Percentiles rank a stretch among this genome's conserved stretches.
Evolutionary conservation across 2,329 filamentous ascomycete species (phyloP).

Genomic region (Verticillium isaacii): DNA sequence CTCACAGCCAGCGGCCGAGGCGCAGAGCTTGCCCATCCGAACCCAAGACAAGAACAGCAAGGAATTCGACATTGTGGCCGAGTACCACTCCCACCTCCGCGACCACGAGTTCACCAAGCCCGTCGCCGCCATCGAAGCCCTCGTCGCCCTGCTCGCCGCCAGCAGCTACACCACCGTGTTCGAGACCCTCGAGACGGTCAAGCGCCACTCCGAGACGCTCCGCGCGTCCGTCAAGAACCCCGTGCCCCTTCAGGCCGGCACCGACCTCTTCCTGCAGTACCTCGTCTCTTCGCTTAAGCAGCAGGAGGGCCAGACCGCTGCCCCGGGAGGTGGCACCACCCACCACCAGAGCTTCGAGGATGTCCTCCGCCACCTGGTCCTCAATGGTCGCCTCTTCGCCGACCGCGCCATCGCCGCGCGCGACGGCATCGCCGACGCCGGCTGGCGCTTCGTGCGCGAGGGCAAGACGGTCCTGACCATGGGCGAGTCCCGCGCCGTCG

Average conservation of each 20-base stretch:
- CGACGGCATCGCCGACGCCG: slow-evolving; percentile 75
- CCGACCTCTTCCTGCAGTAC: slow-evolving; percentile 92
- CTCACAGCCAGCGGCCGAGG: background rate
- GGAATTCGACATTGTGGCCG: slow-evolving; percentile 45
- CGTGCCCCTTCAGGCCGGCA: slow-evolving; percentile 87
- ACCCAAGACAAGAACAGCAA: slow-evolving; percentile 15
- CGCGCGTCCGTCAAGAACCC: slow-evolving; percentile 80
- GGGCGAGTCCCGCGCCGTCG: slow-evolving; percentile 81
- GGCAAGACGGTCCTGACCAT: slow-evolving; percentile 83
- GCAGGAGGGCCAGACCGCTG: slow-evolving; percentile 32
- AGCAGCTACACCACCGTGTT: slow-evolving; percentile 81
- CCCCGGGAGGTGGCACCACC: slow-evolving; percentile 15
- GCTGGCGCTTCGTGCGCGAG: slow-evolving; percentile 72
- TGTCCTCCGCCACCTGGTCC: slow-evolving; percentile 76
- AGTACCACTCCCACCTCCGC: slow-evolving; percentile 49
- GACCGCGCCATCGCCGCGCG: slow-evolving; percentile 79
- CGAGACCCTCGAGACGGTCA: slow-evolving; percentile 85
- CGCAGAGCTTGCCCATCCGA: slow-evolving; percentile 16
- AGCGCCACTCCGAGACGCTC: slow-evolving; percentile 70
- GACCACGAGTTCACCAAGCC: slow-evolving; percentile 92
- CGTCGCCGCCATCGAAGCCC: slow-evolving; percentile 86
- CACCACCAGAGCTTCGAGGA: slow-evolving; percentile 62
- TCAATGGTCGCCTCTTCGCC: slow-evolving; percentile 83
- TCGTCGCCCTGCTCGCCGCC: slow-evolving; percentile 80
- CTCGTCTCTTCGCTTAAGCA: slow-evolving; percentile 70